A percentile compares a stretch with the other conserved stretches of the same genome.
These are phyloP conservation scores for Tolypocladium inflatum DNA, from an alignment of 2,329 filamentous ascomycete genomes.

Conservation along the genomic window DNA sequence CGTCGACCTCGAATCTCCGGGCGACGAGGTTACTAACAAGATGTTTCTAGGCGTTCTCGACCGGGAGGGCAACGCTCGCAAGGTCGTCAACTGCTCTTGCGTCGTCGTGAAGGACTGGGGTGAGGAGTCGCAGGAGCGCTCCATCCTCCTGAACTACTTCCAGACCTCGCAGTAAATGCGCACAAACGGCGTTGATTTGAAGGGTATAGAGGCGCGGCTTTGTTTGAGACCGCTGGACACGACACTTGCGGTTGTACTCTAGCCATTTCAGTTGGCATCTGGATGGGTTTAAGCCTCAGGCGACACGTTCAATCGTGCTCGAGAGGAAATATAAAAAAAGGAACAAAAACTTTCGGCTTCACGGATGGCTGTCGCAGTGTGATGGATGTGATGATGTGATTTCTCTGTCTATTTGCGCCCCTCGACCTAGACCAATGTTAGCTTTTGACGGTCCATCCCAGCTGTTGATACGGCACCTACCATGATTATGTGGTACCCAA, in stretches of 20 bases:
- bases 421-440: slow-evolving; percentile 21
- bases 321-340: slow-evolving; percentile 31
- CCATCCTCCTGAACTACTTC: slow-evolving; percentile 99
- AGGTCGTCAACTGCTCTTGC: slow-evolving; percentile 99
- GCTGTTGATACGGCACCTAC: slow-evolving; percentile 28
- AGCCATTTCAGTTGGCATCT: slow-evolving; percentile 37
- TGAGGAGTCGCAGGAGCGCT: slow-evolving; percentile 98
- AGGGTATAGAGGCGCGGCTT: slow-evolving; percentile 29
- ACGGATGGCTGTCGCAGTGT: slow-evolving; percentile 1
- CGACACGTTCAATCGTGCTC: slow-evolving; percentile 24
- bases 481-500: slow-evolving; percentile 77
- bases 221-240: slow-evolving; percentile 20
- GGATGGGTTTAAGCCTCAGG: slow-evolving; percentile 26
- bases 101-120: slow-evolving; percentile 99
- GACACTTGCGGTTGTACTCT: slow-evolving; percentile 34
- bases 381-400: slow-evolving; percentile 1
- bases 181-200: slow-evolving; percentile 23
- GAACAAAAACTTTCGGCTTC: slow-evolving; percentile 14
- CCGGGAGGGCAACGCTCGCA: slow-evolving; percentile 98
- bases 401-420: slow-evolving; percentile 25
- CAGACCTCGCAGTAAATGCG: slow-evolving; percentile 65
- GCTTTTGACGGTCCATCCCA: neutral
- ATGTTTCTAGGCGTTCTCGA: slow-evolving; percentile 73
- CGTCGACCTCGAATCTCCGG: neutral
- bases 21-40: slow-evolving; percentile 18